phyloP scores from a whole-genome alignment of 805 yeast species.

The Ogataea pignaliae region DNA sequence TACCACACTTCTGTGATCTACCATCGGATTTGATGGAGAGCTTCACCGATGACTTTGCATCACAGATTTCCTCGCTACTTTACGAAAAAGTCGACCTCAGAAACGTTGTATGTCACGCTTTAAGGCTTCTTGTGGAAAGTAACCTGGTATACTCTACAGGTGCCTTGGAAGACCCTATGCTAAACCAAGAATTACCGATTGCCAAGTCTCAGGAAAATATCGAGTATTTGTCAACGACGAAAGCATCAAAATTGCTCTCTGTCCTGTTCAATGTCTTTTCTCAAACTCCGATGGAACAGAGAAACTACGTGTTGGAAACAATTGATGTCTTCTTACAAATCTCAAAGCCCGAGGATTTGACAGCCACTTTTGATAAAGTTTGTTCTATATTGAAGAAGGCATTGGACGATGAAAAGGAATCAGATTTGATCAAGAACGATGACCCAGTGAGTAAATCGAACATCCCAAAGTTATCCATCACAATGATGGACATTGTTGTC shows the following conservation, averaged over 20 bases:
- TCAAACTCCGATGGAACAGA: constrained; percentile 79
- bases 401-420: constrained; percentile 52
- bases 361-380: constrained; percentile 77
- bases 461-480: constrained; percentile 58
- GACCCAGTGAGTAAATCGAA: constrained; percentile 29
- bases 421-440: constrained; percentile 30
- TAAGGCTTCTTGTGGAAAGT: constrained; percentile 74
- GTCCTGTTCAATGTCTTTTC: constrained; percentile 89
- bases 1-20: constrained; percentile 85
- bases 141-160: constrained; percentile 61
- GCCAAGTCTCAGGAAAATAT: constrained; percentile 52
- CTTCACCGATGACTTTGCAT: constrained; percentile 75
- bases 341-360: constrained; percentile 61
- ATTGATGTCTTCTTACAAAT: constrained; percentile 77
- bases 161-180: constrained; percentile 50
- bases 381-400: constrained; percentile 74
- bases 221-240: constrained; percentile 55
- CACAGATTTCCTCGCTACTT: constrained; percentile 63
- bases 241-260: constrained; percentile 70
- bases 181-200: constrained; percentile 60
- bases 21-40: constrained; percentile 66
- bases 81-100: constrained; percentile 75
- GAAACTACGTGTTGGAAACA: constrained; percentile 82
- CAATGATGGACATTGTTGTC: constrained; percentile 89
- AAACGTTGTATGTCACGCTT: constrained; percentile 76